Evolutionary conservation across 1,284 basidiomycete genomes (phyloP).

Genomic region (Ceratobasidium sp.): DNA sequence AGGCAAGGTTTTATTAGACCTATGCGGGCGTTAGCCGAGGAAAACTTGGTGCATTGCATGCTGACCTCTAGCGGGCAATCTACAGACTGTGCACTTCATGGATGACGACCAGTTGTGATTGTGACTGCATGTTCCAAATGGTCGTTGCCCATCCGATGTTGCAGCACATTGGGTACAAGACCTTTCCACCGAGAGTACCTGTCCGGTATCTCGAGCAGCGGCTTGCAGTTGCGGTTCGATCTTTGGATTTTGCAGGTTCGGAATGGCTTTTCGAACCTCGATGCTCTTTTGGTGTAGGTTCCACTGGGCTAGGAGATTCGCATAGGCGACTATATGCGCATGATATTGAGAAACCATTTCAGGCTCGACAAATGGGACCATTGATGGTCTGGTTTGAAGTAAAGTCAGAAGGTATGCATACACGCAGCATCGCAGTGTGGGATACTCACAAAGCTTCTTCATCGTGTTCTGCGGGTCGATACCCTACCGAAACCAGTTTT

Average conservation of each 20-base stretch:
- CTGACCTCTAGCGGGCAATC: slow-evolving; percentile 47
- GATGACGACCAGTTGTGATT: slow-evolving; percentile 39
- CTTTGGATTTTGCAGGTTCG: slow-evolving; percentile 25
- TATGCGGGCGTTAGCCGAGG: slow-evolving; percentile 1
- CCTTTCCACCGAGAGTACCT: slow-evolving; percentile 3
- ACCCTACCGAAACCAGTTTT: slow-evolving; percentile 46
- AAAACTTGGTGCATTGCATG: not conserved
- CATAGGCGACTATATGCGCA: slow-evolving; percentile 48
- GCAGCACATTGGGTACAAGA: slow-evolving; percentile 17
- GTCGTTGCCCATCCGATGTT: slow-evolving; percentile 35
- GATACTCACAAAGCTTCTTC: slow-evolving; percentile 47
- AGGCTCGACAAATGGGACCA: slow-evolving; percentile 43
- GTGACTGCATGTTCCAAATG: slow-evolving; percentile 25
- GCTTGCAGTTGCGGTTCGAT: slow-evolving; percentile 18
- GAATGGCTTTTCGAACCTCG: slow-evolving; percentile 44
- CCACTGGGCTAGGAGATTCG: slow-evolving; percentile 47
- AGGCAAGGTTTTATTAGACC: slow-evolving; percentile 47
- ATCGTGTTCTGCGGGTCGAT: slow-evolving; percentile 44
- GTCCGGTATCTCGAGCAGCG: slow-evolving; percentile 32
- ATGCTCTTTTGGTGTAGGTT: slow-evolving; percentile 39
- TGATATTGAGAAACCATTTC: slow-evolving; percentile 29
- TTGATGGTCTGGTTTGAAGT: slow-evolving; percentile 21
- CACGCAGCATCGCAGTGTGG: not conserved
- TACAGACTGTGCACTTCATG: slow-evolving; percentile 48
- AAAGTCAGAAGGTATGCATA: not conserved